Conservation (phyloP, 192 early-diverging fungal species). For the Podila verticillata region DNA sequence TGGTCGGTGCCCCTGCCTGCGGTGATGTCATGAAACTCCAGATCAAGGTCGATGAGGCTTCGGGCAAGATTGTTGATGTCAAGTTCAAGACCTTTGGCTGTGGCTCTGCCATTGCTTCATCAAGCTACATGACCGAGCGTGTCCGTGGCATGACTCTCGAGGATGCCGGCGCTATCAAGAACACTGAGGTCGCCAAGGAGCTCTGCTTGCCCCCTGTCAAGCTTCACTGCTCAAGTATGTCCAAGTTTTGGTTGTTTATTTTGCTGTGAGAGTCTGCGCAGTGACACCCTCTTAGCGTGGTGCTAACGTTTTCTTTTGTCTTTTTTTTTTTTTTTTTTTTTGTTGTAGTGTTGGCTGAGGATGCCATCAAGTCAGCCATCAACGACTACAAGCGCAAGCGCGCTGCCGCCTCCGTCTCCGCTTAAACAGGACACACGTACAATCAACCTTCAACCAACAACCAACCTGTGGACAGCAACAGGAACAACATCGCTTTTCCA, state of each 20-base stretch:
- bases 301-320: slow-evolving; percentile 5
- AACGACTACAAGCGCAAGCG: slow-evolving; percentile 95
- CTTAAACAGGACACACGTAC: background rate
- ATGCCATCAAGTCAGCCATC: slow-evolving; percentile 99
- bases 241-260: slow-evolving; percentile 2
- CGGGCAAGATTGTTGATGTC: slow-evolving; percentile 92
- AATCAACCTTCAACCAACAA: background rate
- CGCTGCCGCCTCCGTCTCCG: slow-evolving; percentile 36
- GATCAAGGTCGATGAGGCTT: slow-evolving; percentile 93
- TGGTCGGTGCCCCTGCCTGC: slow-evolving; percentile 90
- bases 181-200: slow-evolving; percentile 98
- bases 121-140: slow-evolving; percentile 91
- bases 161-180: slow-evolving; percentile 92
- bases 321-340: slow-evolving; percentile 19
- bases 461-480: background rate
- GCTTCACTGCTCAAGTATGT: slow-evolving; percentile 96
- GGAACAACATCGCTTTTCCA: background rate
- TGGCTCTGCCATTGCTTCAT: slow-evolving; percentile 95
- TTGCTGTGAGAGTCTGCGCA: background rate
- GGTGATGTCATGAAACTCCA: slow-evolving; percentile 96
- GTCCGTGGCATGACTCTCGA: slow-evolving; percentile 94
- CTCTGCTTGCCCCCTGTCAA: slow-evolving; percentile 96
- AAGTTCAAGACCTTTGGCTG: slow-evolving; percentile 99
- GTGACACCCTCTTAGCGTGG: background rate
- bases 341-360: slow-evolving; percentile 92